Evolutionary conservation across 2,329 filamentous ascomycete genomes (phyloP).

Genomic region (Torrubiellomyces zombiae): DNA sequence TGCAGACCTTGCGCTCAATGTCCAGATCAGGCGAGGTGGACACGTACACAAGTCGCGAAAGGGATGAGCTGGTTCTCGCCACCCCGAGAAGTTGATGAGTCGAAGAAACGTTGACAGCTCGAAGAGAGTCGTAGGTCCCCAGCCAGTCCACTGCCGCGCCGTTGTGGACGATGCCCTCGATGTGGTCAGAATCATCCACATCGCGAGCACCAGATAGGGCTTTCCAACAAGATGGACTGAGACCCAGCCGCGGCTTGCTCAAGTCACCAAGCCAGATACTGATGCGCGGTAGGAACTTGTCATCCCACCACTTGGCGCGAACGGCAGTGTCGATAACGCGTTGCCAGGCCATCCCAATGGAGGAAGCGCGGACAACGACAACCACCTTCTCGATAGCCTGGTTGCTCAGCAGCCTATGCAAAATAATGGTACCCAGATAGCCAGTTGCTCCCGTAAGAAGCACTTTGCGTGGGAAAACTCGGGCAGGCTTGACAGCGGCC

Average conservation of each 20-base stretch:
- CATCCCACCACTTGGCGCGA: background rate
- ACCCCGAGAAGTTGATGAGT: background rate
- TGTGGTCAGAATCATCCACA: no score
- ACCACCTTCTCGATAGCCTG: background rate
- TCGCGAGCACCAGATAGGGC: no score
- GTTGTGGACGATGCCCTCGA: slow-evolving; percentile 2
- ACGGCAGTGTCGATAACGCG: background rate
- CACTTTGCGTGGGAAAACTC: background rate
- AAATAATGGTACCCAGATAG: background rate
- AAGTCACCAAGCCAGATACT: slow-evolving; percentile 1
- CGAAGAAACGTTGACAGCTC: background rate
- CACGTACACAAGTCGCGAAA: background rate
- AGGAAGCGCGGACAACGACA: background rate
- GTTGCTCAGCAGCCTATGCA: background rate
- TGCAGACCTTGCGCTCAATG: slow-evolving; percentile 1
- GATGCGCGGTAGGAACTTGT: background rate
- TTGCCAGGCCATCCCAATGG: background rate
- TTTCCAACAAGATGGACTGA: background rate
- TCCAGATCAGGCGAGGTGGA: background rate
- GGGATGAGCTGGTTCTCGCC: background rate
- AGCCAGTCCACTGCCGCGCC: background rate
- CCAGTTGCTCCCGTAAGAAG: slow-evolving; percentile 1
- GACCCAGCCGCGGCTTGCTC: slow-evolving; percentile 1
- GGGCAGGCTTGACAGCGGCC: no score
- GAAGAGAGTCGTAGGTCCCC: background rate